Percentiles rank a stretch among this genome's conserved stretches.
These are phyloP conservation scores for Megacollybia marginata DNA, from an alignment of 768 basidiomycete genomes.

Conservation along the genomic window DNA sequence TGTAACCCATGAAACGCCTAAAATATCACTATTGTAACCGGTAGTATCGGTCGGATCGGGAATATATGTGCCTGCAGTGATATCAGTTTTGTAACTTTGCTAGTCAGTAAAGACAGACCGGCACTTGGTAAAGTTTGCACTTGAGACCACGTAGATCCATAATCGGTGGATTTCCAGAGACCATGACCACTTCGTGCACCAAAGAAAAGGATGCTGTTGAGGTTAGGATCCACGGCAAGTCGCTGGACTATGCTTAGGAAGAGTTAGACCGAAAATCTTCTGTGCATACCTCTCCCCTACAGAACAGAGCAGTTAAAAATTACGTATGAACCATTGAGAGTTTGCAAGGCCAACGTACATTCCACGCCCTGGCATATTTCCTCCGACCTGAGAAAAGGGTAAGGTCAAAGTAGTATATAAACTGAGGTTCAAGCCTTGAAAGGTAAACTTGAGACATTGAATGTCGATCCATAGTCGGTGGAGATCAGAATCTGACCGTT, in stretches of 20 bases:
- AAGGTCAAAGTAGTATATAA: background rate
- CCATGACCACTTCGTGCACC: constrained; percentile 61
- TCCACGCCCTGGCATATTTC: constrained; percentile 63
- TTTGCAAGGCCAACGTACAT: constrained; percentile 26
- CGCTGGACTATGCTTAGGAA: constrained; percentile 28
- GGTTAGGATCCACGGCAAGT: constrained; percentile 55
- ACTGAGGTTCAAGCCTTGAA: constrained; percentile 57
- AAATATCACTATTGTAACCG: constrained; percentile 19
- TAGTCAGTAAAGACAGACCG: constrained; percentile 23
- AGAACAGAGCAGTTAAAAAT: constrained; percentile 3
- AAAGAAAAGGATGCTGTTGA: constrained; percentile 54
- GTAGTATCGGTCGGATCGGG: constrained; percentile 44
- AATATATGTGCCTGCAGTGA: constrained; percentile 39
- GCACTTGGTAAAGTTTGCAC: constrained; percentile 52
- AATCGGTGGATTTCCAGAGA: constrained; percentile 59
- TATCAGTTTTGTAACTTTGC: background rate
- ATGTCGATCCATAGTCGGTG: constrained; percentile 50
- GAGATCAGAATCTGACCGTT: constrained; percentile 59
- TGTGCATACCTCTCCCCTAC: constrained; percentile 41
- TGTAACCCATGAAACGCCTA: constrained; percentile 54
- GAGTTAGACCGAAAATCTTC: background rate
- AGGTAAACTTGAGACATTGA: constrained; percentile 40
- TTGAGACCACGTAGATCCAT: constrained; percentile 49
- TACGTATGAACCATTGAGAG: background rate
- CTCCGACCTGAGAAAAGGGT: constrained; percentile 17